Evolutionary conservation across 2,329 filamentous ascomycete species (phyloP).

Genomic region (Colletotrichum magnum): DNA sequence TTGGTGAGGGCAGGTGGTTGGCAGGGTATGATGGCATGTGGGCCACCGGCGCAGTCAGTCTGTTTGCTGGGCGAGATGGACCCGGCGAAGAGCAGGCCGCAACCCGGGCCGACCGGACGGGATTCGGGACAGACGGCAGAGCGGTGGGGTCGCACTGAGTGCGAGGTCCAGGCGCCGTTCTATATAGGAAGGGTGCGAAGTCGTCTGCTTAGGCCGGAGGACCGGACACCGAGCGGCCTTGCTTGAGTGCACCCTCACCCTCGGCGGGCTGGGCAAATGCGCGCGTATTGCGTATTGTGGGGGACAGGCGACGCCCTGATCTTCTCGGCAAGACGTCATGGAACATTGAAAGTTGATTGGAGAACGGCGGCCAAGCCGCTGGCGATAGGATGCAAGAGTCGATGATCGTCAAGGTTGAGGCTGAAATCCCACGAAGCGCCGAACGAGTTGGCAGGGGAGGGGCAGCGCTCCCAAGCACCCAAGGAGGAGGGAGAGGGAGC

Average conservation of each 20-base stretch:
- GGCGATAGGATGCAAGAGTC: background rate
- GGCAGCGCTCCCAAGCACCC: background rate
- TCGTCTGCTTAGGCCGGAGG: no score
- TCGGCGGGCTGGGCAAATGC: background rate
- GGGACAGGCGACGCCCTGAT: background rate
- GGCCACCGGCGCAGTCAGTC: conserved; percentile 14
- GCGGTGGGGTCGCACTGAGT: background rate
- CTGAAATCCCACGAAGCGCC: conserved; percentile 22
- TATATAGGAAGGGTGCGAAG: no score
- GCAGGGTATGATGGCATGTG: conserved; percentile 27
- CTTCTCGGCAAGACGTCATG: background rate
- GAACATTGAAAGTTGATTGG: background rate
- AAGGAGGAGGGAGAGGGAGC: background rate
- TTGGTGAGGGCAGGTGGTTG: conserved; percentile 8
- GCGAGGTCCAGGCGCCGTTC: background rate
- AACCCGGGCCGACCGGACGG: conserved; percentile 25
- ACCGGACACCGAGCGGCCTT: no score
- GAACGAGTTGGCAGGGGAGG: conserved; percentile 6
- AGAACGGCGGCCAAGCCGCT: background rate
- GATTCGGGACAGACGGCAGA: conserved; percentile 10
- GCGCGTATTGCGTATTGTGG: background rate
- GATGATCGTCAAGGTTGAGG: conserved; percentile 23
- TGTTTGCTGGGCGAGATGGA: background rate
- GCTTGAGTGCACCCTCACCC: background rate
- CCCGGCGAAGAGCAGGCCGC: background rate